Evolutionary conservation across 2,329 filamentous ascomycete species (phyloP).

Genomic region (Bipolaris sorokiniana): DNA sequence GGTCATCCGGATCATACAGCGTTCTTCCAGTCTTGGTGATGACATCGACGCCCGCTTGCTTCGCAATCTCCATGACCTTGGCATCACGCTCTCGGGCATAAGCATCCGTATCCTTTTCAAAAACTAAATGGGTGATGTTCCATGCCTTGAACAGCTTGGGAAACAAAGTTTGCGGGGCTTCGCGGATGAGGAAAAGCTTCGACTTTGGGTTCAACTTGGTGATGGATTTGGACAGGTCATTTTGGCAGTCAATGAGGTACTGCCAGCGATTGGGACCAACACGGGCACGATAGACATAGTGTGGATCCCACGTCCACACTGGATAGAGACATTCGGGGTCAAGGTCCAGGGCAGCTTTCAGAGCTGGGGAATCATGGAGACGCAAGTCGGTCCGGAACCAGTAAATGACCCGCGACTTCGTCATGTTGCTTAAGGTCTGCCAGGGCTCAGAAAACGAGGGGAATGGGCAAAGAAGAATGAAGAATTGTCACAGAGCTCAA

Average conservation of each 20-base stretch:
- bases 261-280: constrained; percentile 77
- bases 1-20: constrained; percentile 73
- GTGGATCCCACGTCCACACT: constrained; percentile 81
- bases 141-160: constrained; percentile 76
- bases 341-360: constrained; percentile 73
- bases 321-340: constrained; percentile 73
- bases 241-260: constrained; percentile 74
- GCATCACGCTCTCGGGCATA: constrained; percentile 71
- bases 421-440: constrained; percentile 21
- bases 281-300: constrained; percentile 76
- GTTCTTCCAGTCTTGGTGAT: constrained; percentile 70
- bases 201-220: constrained; percentile 72
- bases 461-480: not conserved
- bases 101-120: constrained; percentile 78
- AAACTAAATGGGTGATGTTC: constrained; percentile 77
- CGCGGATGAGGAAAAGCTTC: constrained; percentile 73
- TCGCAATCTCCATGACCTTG: constrained; percentile 64
- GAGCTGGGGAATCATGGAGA: constrained; percentile 76
- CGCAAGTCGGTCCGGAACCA: constrained; percentile 82
- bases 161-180: constrained; percentile 73
- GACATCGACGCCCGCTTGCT: constrained; percentile 70
- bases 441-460: not conserved
- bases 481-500: constrained; percentile 2
- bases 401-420: constrained; percentile 67
- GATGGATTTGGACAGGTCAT: constrained; percentile 70